A percentile compares a stretch with the other conserved stretches of the same genome.
Evolutionary conservation across 345 rosid genomes (phyloP).

Genomic region (Lumnitzera littorea): DNA sequence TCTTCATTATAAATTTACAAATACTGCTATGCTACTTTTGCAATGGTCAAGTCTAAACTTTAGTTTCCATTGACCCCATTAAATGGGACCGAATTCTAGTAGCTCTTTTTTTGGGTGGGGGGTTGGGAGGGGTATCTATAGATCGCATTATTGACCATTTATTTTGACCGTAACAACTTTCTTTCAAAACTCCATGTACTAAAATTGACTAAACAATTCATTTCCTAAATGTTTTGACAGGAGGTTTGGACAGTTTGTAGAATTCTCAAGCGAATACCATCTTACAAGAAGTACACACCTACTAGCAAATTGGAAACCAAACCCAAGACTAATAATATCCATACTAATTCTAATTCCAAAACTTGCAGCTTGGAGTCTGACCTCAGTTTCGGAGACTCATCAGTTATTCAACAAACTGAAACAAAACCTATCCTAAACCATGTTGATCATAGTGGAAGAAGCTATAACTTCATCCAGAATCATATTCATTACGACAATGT

Average conservation of each 20-base stretch:
- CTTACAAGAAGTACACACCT: constrained; percentile 6
- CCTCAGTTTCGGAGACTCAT: constrained; percentile 11
- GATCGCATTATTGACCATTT: too few relatives aligned
- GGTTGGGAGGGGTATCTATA: too few relatives aligned
- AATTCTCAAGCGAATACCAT: constrained; percentile 13
- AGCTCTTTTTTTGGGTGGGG: too few relatives aligned
- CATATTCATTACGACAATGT: not conserved
- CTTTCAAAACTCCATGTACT: too few relatives aligned
- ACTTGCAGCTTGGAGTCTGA: constrained; percentile 14
- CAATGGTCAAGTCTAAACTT: too few relatives aligned
- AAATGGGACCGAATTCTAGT: too few relatives aligned
- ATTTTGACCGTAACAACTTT: too few relatives aligned
- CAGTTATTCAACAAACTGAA: constrained; percentile 5
- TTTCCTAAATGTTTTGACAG: constrained; percentile 6
- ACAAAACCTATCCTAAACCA: not conserved
- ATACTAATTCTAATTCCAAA: constrained; percentile 4
- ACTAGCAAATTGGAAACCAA: not conserved
- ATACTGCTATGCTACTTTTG: too few relatives aligned
- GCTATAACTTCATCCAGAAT: not conserved
- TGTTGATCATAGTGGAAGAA: not conserved
- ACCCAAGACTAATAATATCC: not conserved
- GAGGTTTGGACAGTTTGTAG: constrained; percentile 22
- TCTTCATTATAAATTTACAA: too few relatives aligned
- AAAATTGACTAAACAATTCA: not conserved
- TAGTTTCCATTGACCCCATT: too few relatives aligned